These are phyloP conservation scores for Erigeron philadelphicus DNA, from an alignment of 140 eudicot species.

Conservation along the genomic window DNA sequence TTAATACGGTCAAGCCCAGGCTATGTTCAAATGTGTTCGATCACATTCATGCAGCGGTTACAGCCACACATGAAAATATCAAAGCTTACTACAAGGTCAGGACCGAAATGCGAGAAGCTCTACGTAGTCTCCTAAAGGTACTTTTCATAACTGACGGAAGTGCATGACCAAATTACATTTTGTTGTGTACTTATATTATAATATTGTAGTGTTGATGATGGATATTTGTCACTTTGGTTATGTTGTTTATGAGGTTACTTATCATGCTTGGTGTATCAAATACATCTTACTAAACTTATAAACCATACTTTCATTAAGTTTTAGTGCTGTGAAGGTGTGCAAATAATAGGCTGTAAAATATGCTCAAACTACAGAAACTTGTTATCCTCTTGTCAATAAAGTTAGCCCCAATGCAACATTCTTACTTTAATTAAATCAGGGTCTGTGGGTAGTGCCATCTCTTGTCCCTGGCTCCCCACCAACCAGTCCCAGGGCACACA, in stretches of 20 bases:
- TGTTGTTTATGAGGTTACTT: conserved; percentile 15
- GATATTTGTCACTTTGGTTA: background rate
- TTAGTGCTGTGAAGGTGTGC: conserved; percentile 10
- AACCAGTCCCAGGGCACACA: too few relatives aligned
- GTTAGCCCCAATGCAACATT: background rate
- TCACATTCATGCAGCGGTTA: conserved; percentile 54
- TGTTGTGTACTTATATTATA: background rate
- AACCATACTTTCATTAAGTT: background rate
- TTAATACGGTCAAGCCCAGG: conserved; percentile 62
- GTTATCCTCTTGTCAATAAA: background rate
- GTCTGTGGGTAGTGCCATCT: background rate
- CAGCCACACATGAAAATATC: conserved; percentile 48
- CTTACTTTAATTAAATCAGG: background rate
- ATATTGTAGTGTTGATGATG: background rate
- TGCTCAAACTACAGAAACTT: background rate
- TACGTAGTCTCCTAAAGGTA: conserved; percentile 78
- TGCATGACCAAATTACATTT: background rate
- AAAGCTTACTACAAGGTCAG: conserved; percentile 70
- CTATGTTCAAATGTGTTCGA: conserved; percentile 53
- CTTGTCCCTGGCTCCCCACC: too few relatives aligned
- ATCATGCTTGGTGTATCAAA: background rate
- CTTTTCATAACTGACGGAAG: conserved; percentile 11
- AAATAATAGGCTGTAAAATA: background rate
- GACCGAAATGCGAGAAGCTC: conserved; percentile 72
- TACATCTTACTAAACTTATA: conserved; percentile 2